phyloP scores from a whole-genome alignment of 371 early-diverging fungal species.

The Mucor ambiguus region DNA sequence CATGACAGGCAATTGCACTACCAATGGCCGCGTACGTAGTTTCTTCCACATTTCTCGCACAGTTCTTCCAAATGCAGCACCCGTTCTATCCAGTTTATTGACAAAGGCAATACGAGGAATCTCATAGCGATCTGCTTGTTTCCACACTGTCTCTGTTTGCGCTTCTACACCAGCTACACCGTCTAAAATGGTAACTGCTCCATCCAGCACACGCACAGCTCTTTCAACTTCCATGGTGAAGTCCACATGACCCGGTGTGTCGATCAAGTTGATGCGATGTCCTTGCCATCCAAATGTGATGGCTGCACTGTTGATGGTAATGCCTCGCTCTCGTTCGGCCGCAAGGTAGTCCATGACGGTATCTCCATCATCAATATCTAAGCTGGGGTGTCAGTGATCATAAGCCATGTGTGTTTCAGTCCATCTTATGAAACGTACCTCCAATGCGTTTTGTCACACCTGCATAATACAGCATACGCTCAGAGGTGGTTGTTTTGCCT shows the following conservation, averaged over 20 bases:
- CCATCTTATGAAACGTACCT: slow-evolving; percentile 39
- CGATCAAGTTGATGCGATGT: slow-evolving; percentile 89
- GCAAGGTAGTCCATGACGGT: slow-evolving; percentile 95
- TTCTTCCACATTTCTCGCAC: slow-evolving; percentile 66
- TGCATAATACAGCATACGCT: slow-evolving; percentile 95
- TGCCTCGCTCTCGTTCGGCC: slow-evolving; percentile 92
- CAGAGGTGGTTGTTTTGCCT: slow-evolving; percentile 96
- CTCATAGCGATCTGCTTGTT: slow-evolving; percentile 82
- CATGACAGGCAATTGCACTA: slow-evolving; percentile 75
- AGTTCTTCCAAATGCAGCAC: slow-evolving; percentile 71
- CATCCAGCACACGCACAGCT: slow-evolving; percentile 90
- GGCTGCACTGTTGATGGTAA: slow-evolving; percentile 94
- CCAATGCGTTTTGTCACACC: slow-evolving; percentile 89
- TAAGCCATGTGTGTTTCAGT: background rate
- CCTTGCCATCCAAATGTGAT: slow-evolving; percentile 92
- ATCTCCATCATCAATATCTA: slow-evolving; percentile 87
- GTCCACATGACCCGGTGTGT: slow-evolving; percentile 97
- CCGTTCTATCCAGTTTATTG: slow-evolving; percentile 94
- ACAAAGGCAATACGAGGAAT: slow-evolving; percentile 89
- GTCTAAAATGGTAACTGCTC: slow-evolving; percentile 91
- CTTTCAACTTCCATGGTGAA: slow-evolving; percentile 97
- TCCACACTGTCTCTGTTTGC: slow-evolving; percentile 95
- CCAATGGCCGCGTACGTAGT: slow-evolving; percentile 71
- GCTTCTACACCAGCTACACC: slow-evolving; percentile 97
- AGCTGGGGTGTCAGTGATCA: background rate